Percentiles rank a stretch among this genome's conserved stretches.
These are phyloP conservation scores for Pseudogymnoascus verrucosus DNA, from an alignment of 2,329 filamentous ascomycete species.

Conservation along the genomic window DNA sequence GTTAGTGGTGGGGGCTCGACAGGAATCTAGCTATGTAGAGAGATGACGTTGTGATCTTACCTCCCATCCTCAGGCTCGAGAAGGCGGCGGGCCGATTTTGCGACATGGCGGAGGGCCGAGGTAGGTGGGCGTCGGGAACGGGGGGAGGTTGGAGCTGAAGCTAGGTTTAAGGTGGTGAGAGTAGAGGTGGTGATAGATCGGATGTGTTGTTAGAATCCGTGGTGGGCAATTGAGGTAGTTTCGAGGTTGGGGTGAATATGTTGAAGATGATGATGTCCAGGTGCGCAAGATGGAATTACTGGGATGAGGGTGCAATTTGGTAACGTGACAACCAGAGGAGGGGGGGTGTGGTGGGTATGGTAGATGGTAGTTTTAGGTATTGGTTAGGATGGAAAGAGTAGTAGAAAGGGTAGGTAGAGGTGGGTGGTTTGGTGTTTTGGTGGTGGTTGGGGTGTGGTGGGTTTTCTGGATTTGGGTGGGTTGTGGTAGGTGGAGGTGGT, in stretches of 20 bases:
- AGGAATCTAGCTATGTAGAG: background rate
- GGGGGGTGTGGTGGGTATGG: background rate
- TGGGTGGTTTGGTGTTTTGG: conserved; percentile 13
- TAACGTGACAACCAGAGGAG: conserved; percentile 9
- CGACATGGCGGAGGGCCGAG: conserved; percentile 52
- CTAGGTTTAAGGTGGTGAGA: conserved; percentile 20
- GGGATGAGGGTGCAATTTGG: conserved; percentile 1
- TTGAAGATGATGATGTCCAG: background rate
- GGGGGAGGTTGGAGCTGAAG: conserved; percentile 34
- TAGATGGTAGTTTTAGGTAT: background rate
- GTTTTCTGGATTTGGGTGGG: background rate
- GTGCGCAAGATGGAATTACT: conserved; percentile 7
- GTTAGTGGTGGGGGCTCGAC: conserved; percentile 20
- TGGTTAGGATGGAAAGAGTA: conserved; percentile 11
- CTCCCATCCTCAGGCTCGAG: conserved; percentile 87
- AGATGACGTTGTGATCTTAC: conserved; percentile 43
- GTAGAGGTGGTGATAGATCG: background rate
- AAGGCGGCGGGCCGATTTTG: conserved; percentile 89
- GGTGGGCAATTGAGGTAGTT: conserved; percentile 38
- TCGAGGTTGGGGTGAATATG: conserved; percentile 8
- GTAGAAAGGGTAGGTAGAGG: background rate
- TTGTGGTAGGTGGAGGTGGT: background rate
- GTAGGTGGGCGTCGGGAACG: conserved; percentile 24
- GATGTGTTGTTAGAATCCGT: conserved; percentile 42
- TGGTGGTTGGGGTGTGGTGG: conserved; percentile 11